A percentile compares a stretch with the other conserved stretches of the same genome.
Evolutionary conservation across 345 rosid genomes (phyloP).

Genomic region (Melaleuca quinquenervia): DNA sequence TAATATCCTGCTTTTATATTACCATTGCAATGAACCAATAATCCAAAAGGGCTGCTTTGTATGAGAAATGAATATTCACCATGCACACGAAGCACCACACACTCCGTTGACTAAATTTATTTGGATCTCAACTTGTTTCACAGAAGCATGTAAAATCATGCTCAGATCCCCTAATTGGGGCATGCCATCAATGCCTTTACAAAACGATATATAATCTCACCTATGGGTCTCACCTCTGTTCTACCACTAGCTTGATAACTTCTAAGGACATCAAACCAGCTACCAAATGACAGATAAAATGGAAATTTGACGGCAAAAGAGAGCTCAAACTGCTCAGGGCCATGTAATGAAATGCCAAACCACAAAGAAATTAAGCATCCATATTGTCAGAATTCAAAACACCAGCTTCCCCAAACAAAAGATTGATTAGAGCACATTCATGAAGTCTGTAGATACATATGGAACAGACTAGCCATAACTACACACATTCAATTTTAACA

Average conservation of each 20-base stretch:
- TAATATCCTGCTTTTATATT: not conserved
- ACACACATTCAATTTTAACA: not conserved
- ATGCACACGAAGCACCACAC: not conserved
- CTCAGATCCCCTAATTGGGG: not conserved
- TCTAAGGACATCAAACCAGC: not conserved
- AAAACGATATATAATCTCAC: not conserved
- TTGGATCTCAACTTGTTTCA: not conserved
- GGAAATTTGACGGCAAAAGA: not conserved
- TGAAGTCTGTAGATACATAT: not conserved
- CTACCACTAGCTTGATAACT: not conserved
- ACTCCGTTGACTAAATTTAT: not conserved
- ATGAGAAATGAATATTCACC: not conserved
- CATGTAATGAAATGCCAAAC: not conserved
- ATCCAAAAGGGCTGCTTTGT: not conserved
- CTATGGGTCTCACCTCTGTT: not conserved
- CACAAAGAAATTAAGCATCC: not conserved
- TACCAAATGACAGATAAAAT: not conserved
- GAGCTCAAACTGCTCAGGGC: not conserved
- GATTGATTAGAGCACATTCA: not conserved
- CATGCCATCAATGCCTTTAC: not conserved
- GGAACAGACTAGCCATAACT: not conserved
- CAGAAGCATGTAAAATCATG: not conserved
- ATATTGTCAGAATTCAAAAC: not conserved
- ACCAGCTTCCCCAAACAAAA: not conserved
- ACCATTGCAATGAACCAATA: not conserved